Evolutionary conservation across 2,329 filamentous ascomycete genomes (phyloP).

Genomic region (Fusarium longipes): DNA sequence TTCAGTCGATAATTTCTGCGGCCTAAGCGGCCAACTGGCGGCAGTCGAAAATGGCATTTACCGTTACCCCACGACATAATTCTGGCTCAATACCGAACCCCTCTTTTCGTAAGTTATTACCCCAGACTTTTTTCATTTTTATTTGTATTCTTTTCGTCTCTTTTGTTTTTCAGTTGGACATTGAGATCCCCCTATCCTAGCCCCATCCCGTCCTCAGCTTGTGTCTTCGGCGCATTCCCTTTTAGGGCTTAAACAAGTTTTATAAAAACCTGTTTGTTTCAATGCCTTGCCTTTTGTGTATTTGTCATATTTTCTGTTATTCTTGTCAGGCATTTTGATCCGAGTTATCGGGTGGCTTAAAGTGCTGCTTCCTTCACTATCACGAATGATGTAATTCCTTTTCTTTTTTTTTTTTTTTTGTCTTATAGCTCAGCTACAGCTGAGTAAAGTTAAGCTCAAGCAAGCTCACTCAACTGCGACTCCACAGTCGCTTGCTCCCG

Average conservation of each 20-base stretch:
- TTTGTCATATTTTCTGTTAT: slow-evolving; percentile 2
- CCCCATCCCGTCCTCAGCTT: not conserved
- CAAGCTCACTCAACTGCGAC: slow-evolving; percentile 27
- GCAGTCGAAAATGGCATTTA: slow-evolving; percentile 31
- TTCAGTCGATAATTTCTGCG: slow-evolving; percentile 27
- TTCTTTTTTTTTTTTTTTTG: no score
- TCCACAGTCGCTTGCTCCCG: slow-evolving; percentile 37
- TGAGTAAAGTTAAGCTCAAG: slow-evolving; percentile 23
- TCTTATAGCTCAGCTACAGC: slow-evolving; percentile 2
- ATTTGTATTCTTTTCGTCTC: not conserved
- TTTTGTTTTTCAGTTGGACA: slow-evolving; percentile 9
- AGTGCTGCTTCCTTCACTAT: not conserved
- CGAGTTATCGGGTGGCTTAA: slow-evolving; percentile 1
- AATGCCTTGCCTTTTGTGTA: not conserved
- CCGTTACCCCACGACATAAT: slow-evolving; percentile 31
- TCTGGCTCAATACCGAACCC: slow-evolving; percentile 56
- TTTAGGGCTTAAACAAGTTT: not conserved
- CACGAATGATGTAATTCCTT: slow-evolving; percentile 44
- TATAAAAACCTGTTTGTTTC: slow-evolving; percentile 4
- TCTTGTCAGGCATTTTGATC: slow-evolving; percentile 1
- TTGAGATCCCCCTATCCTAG: not conserved
- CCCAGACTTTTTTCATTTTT: slow-evolving; percentile 16
- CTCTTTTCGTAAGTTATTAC: slow-evolving; percentile 62
- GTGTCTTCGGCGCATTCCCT: slow-evolving; percentile 14
- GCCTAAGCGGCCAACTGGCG: slow-evolving; percentile 34